Conservation (phyloP, 2,329 filamentous ascomycete genomes). For the Clonostachys rhizophaga region DNA sequence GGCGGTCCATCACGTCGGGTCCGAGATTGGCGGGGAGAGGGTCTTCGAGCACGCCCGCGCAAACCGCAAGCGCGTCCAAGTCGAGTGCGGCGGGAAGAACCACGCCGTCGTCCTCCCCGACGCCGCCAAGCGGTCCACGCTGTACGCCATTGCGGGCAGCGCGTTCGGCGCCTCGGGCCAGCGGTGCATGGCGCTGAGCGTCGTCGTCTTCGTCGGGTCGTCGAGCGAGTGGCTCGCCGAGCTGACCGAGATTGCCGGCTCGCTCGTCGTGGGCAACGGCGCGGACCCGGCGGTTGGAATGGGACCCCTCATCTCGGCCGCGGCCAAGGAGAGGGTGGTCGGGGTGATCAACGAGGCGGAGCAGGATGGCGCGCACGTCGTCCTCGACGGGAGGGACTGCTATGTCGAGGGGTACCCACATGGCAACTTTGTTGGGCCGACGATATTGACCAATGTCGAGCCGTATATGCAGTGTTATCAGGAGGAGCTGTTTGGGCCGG, state of each 20-base stretch:
- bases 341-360: constrained; percentile 70
- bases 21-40: constrained; percentile 79
- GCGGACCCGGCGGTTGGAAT: constrained; percentile 78
- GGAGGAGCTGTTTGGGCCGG: constrained; percentile 78
- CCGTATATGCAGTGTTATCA: constrained; percentile 73
- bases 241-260: constrained; percentile 70
- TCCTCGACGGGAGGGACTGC: constrained; percentile 73
- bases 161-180: constrained; percentile 79
- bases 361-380: constrained; percentile 73
- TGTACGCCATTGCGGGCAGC: constrained; percentile 75
- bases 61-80: constrained; percentile 78
- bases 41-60: constrained; percentile 69
- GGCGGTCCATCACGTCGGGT: constrained; percentile 45
- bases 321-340: constrained; percentile 76
- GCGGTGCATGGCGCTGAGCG: constrained; percentile 76
- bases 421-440: constrained; percentile 73
- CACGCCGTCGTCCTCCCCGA: constrained; percentile 75
- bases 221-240: constrained; percentile 80
- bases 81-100: constrained; percentile 80
- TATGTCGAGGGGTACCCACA: constrained; percentile 75
- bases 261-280: constrained; percentile 70
- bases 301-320: constrained; percentile 74
- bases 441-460: constrained; percentile 72
- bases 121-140: constrained; percentile 75
- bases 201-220: constrained; percentile 64